A percentile compares a stretch with the other conserved stretches of the same genome.
Evolutionary conservation across 2,329 filamentous ascomycete species (phyloP).

Genomic region (Fusarium miscanthi): DNA sequence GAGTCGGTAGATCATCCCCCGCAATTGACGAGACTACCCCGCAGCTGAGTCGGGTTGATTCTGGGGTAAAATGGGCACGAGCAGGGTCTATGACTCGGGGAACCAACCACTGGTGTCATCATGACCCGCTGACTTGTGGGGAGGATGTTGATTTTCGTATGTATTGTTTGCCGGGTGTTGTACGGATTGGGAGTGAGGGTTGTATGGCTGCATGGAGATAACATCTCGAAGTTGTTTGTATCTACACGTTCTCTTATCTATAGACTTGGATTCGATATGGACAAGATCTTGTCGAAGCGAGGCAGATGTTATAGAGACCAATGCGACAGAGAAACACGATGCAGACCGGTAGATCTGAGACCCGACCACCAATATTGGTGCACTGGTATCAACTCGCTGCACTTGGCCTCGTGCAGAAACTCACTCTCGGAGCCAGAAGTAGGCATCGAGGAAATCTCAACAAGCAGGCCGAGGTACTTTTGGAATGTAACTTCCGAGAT

Average conservation of each 20-base stretch:
- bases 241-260: not conserved
- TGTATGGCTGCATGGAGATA: not conserved
- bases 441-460: not conserved
- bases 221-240: not conserved
- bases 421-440: not conserved
- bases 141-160: not conserved
- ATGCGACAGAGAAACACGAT: not conserved
- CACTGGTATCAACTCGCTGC: not conserved
- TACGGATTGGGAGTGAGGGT: not conserved
- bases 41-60: not conserved
- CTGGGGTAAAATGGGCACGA: not conserved
- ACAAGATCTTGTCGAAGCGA: not conserved
- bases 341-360: not conserved
- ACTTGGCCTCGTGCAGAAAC: not conserved
- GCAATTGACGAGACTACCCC: conserved; percentile 9
- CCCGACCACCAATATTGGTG: rapidly evolving
- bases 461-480: not conserved
- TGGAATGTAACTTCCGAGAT: not conserved
- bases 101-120: not conserved
- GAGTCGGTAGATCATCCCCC: conserved; percentile 2
- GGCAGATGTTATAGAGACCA: not conserved
- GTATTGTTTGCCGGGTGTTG: not conserved
- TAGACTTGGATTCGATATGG: rapidly evolving
- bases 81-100: not conserved
- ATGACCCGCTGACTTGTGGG: not conserved